phyloP scores from a whole-genome alignment of 2,329 filamentous ascomycete genomes.

The Ramularia endophylla region DNA sequence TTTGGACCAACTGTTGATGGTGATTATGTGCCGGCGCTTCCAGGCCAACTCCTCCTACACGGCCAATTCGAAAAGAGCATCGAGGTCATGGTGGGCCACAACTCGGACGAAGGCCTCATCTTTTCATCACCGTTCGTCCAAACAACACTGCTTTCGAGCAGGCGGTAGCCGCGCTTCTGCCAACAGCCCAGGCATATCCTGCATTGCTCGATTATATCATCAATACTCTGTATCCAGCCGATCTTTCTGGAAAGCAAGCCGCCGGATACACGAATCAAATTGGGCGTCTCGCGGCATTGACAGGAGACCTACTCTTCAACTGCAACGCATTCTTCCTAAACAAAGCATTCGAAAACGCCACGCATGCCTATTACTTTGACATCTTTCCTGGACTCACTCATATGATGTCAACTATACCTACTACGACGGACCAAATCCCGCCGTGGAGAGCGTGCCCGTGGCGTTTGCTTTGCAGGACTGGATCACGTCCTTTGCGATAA shows the following conservation, averaged over 20 bases:
- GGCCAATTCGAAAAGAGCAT: conserved; percentile 42
- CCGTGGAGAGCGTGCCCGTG: conserved; percentile 30
- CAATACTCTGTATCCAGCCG: conserved; percentile 44
- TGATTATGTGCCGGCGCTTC: conserved; percentile 43
- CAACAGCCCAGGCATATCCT: conserved; percentile 26
- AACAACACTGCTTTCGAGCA: conserved; percentile 27
- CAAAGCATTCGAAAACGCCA: conserved; percentile 40
- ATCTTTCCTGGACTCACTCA: conserved; percentile 50
- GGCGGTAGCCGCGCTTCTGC: conserved; percentile 26
- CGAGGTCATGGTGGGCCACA: conserved; percentile 42
- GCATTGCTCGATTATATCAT: conserved; percentile 36
- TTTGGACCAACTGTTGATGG: conserved; percentile 45
- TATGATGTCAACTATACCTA: conserved; percentile 49
- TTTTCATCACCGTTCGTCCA: conserved; percentile 38
- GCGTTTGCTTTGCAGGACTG: conserved; percentile 37
- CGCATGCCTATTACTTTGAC: conserved; percentile 49
- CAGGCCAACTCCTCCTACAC: conserved; percentile 42
- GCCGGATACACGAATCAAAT: conserved; percentile 42
- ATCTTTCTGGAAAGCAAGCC: conserved; percentile 43
- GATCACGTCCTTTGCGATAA: conserved; percentile 39
- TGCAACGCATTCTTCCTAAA: conserved; percentile 51
- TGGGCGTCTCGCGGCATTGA: conserved; percentile 37
- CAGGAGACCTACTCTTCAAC: conserved; percentile 40
- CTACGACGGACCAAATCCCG: conserved; percentile 36
- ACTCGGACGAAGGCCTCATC: conserved; percentile 40